A percentile compares a stretch with the other conserved stretches of the same genome.
phyloP scores from a whole-genome alignment of 2,329 filamentous ascomycete genomes.

The Xylaria sp. region DNA sequence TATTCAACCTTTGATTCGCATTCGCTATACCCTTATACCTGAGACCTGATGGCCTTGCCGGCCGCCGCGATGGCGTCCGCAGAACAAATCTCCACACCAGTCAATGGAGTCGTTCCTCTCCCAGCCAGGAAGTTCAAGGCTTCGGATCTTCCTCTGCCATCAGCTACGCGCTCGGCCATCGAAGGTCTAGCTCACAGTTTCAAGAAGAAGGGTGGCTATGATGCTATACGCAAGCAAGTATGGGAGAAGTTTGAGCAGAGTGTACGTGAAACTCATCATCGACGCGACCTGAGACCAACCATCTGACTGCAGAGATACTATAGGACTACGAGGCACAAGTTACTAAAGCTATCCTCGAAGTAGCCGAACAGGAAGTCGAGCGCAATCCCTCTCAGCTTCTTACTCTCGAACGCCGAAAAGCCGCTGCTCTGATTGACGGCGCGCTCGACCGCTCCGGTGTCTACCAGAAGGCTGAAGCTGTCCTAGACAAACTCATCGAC shows the following conservation, averaged over 20 bases:
- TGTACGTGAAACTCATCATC: slow-evolving; percentile 40
- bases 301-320: slow-evolving; percentile 10
- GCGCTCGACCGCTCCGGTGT: slow-evolving; percentile 71
- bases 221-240: slow-evolving; percentile 68
- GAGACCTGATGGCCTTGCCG: slow-evolving; percentile 26
- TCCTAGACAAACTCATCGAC: slow-evolving; percentile 64
- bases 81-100: slow-evolving; percentile 27
- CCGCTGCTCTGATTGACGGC: slow-evolving; percentile 70
- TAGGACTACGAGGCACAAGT: slow-evolving; percentile 67
- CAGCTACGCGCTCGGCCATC: slow-evolving; percentile 66
- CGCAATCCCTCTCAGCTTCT: slow-evolving; percentile 66
- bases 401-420: slow-evolving; percentile 67
- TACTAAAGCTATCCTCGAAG: slow-evolving; percentile 59
- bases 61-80: slow-evolving; percentile 26
- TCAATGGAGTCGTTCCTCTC: slow-evolving; percentile 20
- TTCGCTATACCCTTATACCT: not conserved
- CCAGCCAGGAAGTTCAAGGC: slow-evolving; percentile 57
- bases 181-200: slow-evolving; percentile 73
- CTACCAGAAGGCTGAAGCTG: slow-evolving; percentile 64
- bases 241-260: slow-evolving; percentile 70
- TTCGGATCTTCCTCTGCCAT: slow-evolving; percentile 68
- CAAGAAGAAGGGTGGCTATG: slow-evolving; percentile 82
- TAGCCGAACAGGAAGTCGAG: slow-evolving; percentile 70
- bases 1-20: not conserved
- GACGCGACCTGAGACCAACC: not conserved